Conservation (phyloP, 1,284 basidiomycete genomes). For the Takashimella tepidaria region DNA sequence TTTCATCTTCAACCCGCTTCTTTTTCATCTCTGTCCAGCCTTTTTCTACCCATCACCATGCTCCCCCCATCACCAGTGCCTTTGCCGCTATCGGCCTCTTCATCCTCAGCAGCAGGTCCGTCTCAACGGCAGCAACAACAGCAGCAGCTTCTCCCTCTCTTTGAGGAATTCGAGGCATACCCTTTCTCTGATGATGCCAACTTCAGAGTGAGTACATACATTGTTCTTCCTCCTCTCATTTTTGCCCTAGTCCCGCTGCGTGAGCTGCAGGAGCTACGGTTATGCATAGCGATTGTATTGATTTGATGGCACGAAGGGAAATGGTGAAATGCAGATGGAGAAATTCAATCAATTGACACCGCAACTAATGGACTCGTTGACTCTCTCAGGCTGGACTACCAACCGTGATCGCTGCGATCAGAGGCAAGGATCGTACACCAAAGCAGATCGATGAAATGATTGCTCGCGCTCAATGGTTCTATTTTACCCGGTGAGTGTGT, state of each 20-base stretch:
- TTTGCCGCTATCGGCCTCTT: slow-evolving; percentile 9
- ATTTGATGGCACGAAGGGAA: background rate
- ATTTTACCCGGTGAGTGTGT: slow-evolving; percentile 33
- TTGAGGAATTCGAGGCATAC: slow-evolving; percentile 31
- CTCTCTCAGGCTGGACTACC: slow-evolving; percentile 36
- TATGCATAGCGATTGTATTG: background rate
- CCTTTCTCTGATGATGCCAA: slow-evolving; percentile 34
- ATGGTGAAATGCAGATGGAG: background rate
- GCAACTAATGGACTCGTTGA: too few relatives aligned
- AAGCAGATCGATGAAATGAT: slow-evolving; percentile 40
- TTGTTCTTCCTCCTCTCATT: background rate
- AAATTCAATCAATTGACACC: background rate
- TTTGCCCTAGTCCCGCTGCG: too few relatives aligned
- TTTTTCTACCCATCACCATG: background rate
- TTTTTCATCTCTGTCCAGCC: background rate
- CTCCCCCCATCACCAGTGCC: background rate
- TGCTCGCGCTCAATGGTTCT: slow-evolving; percentile 42
- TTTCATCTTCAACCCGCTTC: background rate
- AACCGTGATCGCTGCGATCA: slow-evolving; percentile 30
- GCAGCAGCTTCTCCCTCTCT: background rate
- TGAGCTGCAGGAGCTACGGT: too few relatives aligned
- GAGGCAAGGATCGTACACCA: slow-evolving; percentile 9
- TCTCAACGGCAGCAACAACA: background rate
- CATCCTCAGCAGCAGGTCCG: slow-evolving; percentile 3
- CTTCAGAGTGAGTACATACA: slow-evolving; percentile 39